Base-by-base conservation (phyloP, 2,329 filamentous ascomycete species). In the Alternaria panax region DNA sequence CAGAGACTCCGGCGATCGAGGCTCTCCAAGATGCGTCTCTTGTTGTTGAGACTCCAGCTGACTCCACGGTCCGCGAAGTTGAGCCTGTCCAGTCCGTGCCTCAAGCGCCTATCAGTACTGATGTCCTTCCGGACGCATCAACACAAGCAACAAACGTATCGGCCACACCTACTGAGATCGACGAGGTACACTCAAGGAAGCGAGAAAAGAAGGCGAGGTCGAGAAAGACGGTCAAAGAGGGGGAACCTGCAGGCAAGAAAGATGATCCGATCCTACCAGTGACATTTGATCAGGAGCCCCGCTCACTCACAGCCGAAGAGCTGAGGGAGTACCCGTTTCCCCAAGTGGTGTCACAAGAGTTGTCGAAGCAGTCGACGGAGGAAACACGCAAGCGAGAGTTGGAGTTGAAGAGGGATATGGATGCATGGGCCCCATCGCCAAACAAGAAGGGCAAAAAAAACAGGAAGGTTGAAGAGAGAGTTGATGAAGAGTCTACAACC, bases 381-480 rank as follows among this genome's bases (percentile, higher is more conserved):
- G 53, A 63, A 45, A 18, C 51, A 30, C 32, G 30, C 28, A 54
- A 20, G 27, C 63, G 54, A 6, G 59, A 62, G 51, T 65, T 45
- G 54, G 65, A 60, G 68, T 71, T 59, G 57, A 71, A 42, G 66
- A 67, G 47, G 65, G 65, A 68, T 20, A 66, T 67, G 28, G 64
- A 65, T 32, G 70, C 71, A 25, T 72, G 67, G 61, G 75, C 77
- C 7, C 63, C 75, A 36, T 75, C 80, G 50, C 70, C 71, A 56
- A 82, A 80, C 61, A 80, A 81, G 67, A 85, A 83, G 64, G 80
- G 75, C 27, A 71, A 68, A 53, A 73, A 72, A 57, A 77, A 75
- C 63, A 78, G 74, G 55, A 77, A 75, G 41, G 68, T 65, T 22
- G 72, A 72, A 59, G 65, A 53, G 8, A 67, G 52, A 25, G 51